Conservation (phyloP, 306 rosid genomes). For the Crataegus laevigata region DNA sequence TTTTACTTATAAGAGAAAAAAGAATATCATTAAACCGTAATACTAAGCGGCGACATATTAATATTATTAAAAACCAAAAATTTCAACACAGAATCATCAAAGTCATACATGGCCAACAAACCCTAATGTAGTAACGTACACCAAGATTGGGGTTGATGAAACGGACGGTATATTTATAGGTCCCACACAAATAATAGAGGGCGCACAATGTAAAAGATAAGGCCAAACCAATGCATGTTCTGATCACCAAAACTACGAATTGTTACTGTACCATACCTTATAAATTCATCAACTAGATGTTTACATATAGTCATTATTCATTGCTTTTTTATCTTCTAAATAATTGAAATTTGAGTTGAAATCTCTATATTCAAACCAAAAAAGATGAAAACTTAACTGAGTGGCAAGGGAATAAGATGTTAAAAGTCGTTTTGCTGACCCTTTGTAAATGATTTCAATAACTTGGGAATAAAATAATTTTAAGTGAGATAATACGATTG, state of each 20-base stretch:
- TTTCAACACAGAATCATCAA: not conserved
- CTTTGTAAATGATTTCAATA: not conserved
- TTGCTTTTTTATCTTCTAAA: no score
- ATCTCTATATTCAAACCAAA: not conserved
- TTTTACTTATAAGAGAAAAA: no score
- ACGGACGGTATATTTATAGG: not conserved
- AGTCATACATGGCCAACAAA: not conserved
- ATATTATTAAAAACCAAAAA: not conserved
- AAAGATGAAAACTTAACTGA: not conserved
- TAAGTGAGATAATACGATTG: not conserved
- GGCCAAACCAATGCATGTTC: not conserved
- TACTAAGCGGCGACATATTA: no score
- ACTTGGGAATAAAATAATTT: not conserved
- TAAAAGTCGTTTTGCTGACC: not conserved
- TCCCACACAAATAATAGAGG: not conserved
- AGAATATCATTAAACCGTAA: accelerated
- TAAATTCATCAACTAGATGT: not conserved
- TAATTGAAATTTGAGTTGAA: not conserved
- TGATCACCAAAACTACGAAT: not conserved
- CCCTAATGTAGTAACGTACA: not conserved
- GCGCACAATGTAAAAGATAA: not conserved
- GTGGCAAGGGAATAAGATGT: not conserved
- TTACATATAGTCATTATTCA: not conserved
- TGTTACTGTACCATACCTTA: not conserved
- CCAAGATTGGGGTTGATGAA: not conserved